These are phyloP conservation scores for Immersiella caudata DNA, from an alignment of 495 filamentous ascomycete genomes.

Conservation along the genomic window DNA sequence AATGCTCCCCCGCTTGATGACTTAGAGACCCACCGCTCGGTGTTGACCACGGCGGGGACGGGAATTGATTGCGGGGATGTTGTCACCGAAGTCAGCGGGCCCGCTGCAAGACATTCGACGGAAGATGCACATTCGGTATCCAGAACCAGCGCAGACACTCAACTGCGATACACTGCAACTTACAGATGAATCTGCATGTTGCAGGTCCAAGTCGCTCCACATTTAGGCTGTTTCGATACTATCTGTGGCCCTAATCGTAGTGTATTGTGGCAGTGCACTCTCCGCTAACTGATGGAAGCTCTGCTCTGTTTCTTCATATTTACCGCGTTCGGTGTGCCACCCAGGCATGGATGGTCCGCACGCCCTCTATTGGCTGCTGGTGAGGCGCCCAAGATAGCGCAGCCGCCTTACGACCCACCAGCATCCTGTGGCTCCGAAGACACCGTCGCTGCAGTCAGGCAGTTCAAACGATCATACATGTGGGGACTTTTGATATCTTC, in stretches of 20 bases:
- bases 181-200: not conserved
- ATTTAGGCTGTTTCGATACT: not conserved
- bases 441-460: not conserved
- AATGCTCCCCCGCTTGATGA: not conserved
- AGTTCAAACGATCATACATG: not conserved
- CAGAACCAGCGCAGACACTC: not conserved
- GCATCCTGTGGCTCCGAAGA: not conserved
- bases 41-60: not conserved
- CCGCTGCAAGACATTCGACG: not conserved
- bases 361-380: not conserved
- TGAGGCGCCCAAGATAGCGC: slow-evolving; percentile 1
- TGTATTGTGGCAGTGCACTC: not conserved
- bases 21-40: not conserved
- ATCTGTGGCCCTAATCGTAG: not conserved
- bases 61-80: not conserved
- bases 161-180: not conserved
- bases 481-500: not conserved
- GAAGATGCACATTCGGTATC: not conserved
- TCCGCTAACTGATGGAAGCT: slow-evolving; percentile 2
- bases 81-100: not conserved
- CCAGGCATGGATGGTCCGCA: not conserved
- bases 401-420: not conserved
- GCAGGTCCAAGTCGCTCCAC: not conserved
- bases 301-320: not conserved
- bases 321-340: slow-evolving; percentile 8